Conservation (phyloP, 345 rosid species). For the Eucalyptus dawsonii region DNA sequence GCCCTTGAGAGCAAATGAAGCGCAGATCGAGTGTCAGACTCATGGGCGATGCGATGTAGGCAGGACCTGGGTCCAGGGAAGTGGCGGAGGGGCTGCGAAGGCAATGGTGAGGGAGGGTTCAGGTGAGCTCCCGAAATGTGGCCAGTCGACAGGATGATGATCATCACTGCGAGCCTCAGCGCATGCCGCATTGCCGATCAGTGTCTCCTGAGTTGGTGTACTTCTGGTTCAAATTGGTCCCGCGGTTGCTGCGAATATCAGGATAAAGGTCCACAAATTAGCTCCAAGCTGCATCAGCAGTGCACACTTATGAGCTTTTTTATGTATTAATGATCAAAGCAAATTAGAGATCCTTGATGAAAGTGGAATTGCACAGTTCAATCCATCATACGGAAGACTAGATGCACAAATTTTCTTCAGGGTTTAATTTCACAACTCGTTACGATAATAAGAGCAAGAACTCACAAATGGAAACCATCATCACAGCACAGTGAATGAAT, state of each 20-base stretch:
- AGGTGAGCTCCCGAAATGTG: constrained; percentile 97
- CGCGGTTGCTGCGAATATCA: constrained; percentile 86
- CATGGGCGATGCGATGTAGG: constrained; percentile 84
- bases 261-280: constrained; percentile 80
- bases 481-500: background rate
- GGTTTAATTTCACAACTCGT: background rate
- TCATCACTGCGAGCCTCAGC: constrained; percentile 93
- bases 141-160: constrained; percentile 79
- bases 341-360: background rate
- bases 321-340: background rate
- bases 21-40: constrained; percentile 82
- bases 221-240: constrained; percentile 88
- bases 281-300: constrained; percentile 61
- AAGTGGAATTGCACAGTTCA: background rate
- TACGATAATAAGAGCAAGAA: background rate
- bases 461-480: background rate
- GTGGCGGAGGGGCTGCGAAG: constrained; percentile 77
- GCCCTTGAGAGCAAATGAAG: constrained; percentile 86
- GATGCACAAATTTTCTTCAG: background rate
- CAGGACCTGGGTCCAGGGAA: constrained; percentile 88
- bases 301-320: background rate
- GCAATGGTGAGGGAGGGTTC: constrained; percentile 84
- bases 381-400: background rate
- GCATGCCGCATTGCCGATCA: constrained; percentile 88
- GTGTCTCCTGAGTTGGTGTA: constrained; percentile 55